A percentile compares a stretch with the other conserved stretches of the same genome.
phyloP scores from a whole-genome alignment of 1,139 yeast species.

The Debaryomyces coudertii region DNA sequence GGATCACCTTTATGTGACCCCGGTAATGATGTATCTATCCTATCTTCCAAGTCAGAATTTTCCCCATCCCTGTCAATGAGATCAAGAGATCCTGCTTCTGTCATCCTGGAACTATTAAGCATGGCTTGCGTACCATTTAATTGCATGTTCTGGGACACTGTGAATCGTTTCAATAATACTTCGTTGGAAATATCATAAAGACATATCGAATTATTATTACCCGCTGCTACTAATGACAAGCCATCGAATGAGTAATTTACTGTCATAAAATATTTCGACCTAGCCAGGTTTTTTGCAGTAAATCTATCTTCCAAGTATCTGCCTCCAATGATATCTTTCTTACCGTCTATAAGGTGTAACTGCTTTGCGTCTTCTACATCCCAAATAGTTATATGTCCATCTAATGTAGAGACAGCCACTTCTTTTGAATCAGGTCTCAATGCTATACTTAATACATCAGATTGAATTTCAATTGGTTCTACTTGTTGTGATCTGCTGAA shows the following conservation, averaged over 20 bases:
- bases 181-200: slow-evolving; percentile 87
- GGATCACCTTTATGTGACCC: slow-evolving; percentile 90
- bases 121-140: slow-evolving; percentile 84
- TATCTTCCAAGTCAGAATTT: slow-evolving; percentile 80
- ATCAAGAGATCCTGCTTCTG: slow-evolving; percentile 79
- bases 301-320: slow-evolving; percentile 83
- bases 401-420: slow-evolving; percentile 84
- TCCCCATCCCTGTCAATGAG: slow-evolving; percentile 86
- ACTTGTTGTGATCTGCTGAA: slow-evolving; percentile 84
- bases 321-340: slow-evolving; percentile 86
- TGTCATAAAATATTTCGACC: slow-evolving; percentile 83
- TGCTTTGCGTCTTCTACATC: slow-evolving; percentile 83
- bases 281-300: slow-evolving; percentile 74
- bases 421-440: slow-evolving; percentile 93
- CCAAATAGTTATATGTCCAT: slow-evolving; percentile 85
- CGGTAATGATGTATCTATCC: slow-evolving; percentile 76
- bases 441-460: slow-evolving; percentile 83
- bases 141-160: slow-evolving; percentile 86
- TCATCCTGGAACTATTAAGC: slow-evolving; percentile 81
- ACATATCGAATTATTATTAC: slow-evolving; percentile 89
- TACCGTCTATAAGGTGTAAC: slow-evolving; percentile 81
- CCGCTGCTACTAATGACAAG: slow-evolving; percentile 83
- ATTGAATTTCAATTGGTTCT: slow-evolving; percentile 84
- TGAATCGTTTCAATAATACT: slow-evolving; percentile 78
- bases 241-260: slow-evolving; percentile 91